Evolutionary conservation across 139 green algal species (phyloP), one percentile per base, ranked within the genome.

Genomic region (Chlamydomonas asymmetrica): DNA sequence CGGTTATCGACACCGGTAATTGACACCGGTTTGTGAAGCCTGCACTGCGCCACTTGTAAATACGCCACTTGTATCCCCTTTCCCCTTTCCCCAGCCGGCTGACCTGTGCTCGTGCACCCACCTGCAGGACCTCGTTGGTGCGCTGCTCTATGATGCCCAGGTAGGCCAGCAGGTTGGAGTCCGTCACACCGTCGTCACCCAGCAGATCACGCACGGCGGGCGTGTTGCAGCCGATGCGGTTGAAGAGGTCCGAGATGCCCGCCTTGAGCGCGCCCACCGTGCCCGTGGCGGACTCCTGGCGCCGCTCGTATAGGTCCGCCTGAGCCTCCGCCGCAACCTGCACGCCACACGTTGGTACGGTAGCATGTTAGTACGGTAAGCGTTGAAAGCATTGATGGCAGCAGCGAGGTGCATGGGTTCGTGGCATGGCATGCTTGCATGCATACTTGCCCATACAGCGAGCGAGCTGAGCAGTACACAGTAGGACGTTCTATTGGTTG

Each of bases 61-160:
- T n/a, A n/a, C n/a, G n/a, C n/a, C n/a, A n/a, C n/a, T n/a, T n/a
- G n/a, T n/a, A n/a, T n/a, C n/a, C n/a, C 60, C 37, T 4, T 39
- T 39, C 29, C 63, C 22, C 38, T 27, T 56, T 27, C 64, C 10
- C 10, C 27, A 70, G 13, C 16, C 23, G 63, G 34, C 20, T 70
- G 31, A 10, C 31, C 13, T 49, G 22, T 23, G 31, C 63, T 25
- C 16, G 38, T 50, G 4, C 1, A 18, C 73, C 3, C 63, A 86
- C 84, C 82, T 92, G 81, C 45, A 97, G 84, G 39, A 97, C 83
- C 80, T 97, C 90, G 52, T 94, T 94, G 66, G 83, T 88, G 43
- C 92, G 87, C 88, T 97, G 92, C 88, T 98, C 93, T 29, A 98
- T 88, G 83, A 97, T 88, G 54, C 91, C 93, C 32, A 98, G 87